These are phyloP conservation scores for Penicillium paxilli DNA, from an alignment of 495 filamentous ascomycete species.

Conservation along the genomic window DNA sequence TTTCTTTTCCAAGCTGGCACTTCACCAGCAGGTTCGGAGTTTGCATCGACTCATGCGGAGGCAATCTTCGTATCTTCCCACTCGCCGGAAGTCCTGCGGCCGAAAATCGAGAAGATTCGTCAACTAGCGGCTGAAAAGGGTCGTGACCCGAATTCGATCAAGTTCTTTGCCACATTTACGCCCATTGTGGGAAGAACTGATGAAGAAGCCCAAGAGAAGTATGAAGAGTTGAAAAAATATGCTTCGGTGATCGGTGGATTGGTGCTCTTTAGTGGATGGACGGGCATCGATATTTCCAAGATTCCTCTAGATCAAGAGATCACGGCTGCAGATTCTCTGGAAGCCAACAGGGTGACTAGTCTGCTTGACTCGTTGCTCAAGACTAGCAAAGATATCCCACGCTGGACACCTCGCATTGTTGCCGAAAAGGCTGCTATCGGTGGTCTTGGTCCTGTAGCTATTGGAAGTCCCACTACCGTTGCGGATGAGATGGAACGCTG, in stretches of 20 bases:
- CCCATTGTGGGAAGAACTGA: conserved; percentile 58
- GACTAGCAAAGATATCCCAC: conserved; percentile 48
- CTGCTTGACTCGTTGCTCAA: conserved; percentile 52
- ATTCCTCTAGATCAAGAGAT: conserved; percentile 58
- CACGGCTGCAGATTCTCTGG: conserved; percentile 48
- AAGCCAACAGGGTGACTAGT: conserved; percentile 53
- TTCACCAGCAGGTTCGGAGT: conserved; percentile 55
- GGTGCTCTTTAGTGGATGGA: conserved; percentile 62
- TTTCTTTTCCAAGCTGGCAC: conserved; percentile 67
- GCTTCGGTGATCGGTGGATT: conserved; percentile 56
- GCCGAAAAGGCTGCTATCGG: conserved; percentile 60
- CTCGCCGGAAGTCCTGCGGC: conserved; percentile 47
- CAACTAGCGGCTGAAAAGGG: conserved; percentile 49
- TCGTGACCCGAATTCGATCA: conserved; percentile 55
- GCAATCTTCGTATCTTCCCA: conserved; percentile 63
- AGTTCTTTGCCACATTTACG: conserved; percentile 60
- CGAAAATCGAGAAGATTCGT: conserved; percentile 57
- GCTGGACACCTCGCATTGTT: conserved; percentile 53
- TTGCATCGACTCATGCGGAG: conserved; percentile 63
- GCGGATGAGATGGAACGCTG: conserved; percentile 61
- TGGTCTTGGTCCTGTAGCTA: conserved; percentile 51
- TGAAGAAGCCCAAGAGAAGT: conserved; percentile 56
- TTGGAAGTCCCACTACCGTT: conserved; percentile 55
- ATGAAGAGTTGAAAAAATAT: conserved; percentile 50
- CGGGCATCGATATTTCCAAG: conserved; percentile 60